Base-by-base conservation (phyloP, 371 early-diverging fungal species). In the Cladochytrium tenue region DNA sequence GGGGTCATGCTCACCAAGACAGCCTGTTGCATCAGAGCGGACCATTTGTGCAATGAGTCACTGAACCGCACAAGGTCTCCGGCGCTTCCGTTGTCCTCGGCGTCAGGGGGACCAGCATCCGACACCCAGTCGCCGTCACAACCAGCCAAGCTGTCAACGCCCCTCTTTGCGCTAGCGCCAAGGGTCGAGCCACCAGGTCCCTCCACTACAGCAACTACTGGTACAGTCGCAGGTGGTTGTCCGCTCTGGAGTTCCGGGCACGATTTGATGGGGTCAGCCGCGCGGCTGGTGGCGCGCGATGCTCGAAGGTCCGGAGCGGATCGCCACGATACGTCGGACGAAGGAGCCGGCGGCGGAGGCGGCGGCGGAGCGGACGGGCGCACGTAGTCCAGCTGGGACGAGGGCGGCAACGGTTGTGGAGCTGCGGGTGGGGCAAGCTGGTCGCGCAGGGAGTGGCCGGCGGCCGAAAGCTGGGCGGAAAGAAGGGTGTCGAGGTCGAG, bases 31-130 rank as follows among this genome's bases (percentile, higher is more conserved):
- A 75, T 68, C 56, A 75, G 23, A 0, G 55, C 70, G 4, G 70
- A 67, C 76, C 76, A 75, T 53, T 69, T 69, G 20, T 75, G 70
- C 17, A 75, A 32, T 26, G 67, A 60, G 26, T 68, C 60, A 10
- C 28, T 55, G 32, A 73, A 73, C 43, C 43, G 43, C 43, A 43
- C 43, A 20, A 13, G 13, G 43, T 43, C 43, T 7, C 43, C 43
- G 13, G 7, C 43, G 43, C 43, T 20, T 7, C 43, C 43, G 13
- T 7, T 20, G 43, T 20, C 43, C 13, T 43, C 43, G 13, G 43
- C 43, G 20, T 43, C 43, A 20, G 13, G 13, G 13, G 13, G 13
- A 20, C 43, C 43, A 20, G 43, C 43, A 20, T 7, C 43, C n/a
- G n/a, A n/a, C n/a, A n/a, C n/a, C n/a, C n/a, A n/a, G n/a, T n/a